Evolutionary conservation across 1,284 basidiomycete species (phyloP), one percentile per base, ranked within the genome.

Genomic region (Puccinia coronata): DNA sequence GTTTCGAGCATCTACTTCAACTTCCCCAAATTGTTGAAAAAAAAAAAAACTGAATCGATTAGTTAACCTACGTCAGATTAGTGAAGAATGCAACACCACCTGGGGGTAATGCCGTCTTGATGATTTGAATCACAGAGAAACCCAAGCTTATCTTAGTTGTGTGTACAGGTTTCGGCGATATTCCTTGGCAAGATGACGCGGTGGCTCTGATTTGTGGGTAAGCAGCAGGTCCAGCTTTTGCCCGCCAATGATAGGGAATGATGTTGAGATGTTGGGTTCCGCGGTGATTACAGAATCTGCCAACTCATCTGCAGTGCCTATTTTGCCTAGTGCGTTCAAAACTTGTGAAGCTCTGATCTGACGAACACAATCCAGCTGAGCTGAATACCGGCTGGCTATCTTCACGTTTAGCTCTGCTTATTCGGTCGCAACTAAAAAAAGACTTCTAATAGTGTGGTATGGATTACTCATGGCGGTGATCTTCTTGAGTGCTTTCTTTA

Each of bases 131-230:
- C 18, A 23, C 4, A 47, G 36, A 67, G 47, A 67, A 25, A 67
- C 63, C 1, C 28, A 16, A n/a, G 31, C 31, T 61, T 18, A 41
- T 34, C 25, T 43, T 63, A 25, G 23, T 59, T 63, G 34, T 43
- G 18, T 18, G 1, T 18, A 12, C 57, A 80, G 70, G 77, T 57
- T 71, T 79, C 41, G 77, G 77, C 34, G 78, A 80, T n/a, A 80
- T 73, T 80, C 78, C 78, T 25, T 80, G 78, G 78, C 78, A 80
- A 73, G 78, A 80, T 65, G 78, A 80, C 59, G 78, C 77, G 36
- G 77, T 79, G n/a, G 65, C 77, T 79, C 53, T 79, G 41, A 61
- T 79, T 28, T 79, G 77, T 36, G 78, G 78, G 78, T 80, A 79
- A 63, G 65, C 51, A 20, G n/a, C 36, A 31, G 20, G 25, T 65